Evolutionary conservation across 768 basidiomycete genomes (phyloP), one percentile per base, ranked within the genome.

Genomic region (Leucocoprinus birnbaumii): DNA sequence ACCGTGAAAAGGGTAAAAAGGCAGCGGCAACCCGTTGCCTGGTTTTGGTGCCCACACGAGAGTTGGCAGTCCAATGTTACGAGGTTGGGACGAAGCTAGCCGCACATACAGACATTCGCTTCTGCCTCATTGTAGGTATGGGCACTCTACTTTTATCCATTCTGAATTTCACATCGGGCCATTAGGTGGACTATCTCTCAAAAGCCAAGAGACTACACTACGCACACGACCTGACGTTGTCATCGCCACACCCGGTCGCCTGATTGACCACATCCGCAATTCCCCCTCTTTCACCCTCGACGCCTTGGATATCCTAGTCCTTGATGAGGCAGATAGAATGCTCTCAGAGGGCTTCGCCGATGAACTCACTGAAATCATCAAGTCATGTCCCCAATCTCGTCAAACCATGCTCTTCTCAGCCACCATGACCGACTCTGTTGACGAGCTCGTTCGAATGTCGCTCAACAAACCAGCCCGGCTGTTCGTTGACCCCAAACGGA

Each of bases 351-450:
- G 95, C 24, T 99, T 98, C 73, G 85, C 89, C 6, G 97, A 95
- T 67, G 97, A 98, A 68, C 77, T 99, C 31, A 75, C 83, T 16
- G 97, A 99, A 71, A 97, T 99, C 62, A 86, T 98, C 71, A 87
- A 86, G 63, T 82, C 90, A 16, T 97, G 94, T 66, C 94, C 94
- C 1, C 70, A 71, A 19, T 88, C 89, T 22, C 83, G 97, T 35
- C 97, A 98, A 68, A 98, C 97, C 3, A 96, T 99, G 94, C 79
- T 99, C 35, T 99, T 99, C 72, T 97, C 94, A 0, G 97, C 97
- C 2, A 99, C 97, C 1, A 98, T 98, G 90, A 98, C 95, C 3
- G 97, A 99, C 69, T 89, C 90, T 1, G 89, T 98, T 8, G 92
- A 97, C 62, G 88, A 94, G 65, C 81, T 99, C 46, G 90, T 98